Base-by-base conservation (phyloP, 805 yeast genomes). In the Starmerella floricola region DNA sequence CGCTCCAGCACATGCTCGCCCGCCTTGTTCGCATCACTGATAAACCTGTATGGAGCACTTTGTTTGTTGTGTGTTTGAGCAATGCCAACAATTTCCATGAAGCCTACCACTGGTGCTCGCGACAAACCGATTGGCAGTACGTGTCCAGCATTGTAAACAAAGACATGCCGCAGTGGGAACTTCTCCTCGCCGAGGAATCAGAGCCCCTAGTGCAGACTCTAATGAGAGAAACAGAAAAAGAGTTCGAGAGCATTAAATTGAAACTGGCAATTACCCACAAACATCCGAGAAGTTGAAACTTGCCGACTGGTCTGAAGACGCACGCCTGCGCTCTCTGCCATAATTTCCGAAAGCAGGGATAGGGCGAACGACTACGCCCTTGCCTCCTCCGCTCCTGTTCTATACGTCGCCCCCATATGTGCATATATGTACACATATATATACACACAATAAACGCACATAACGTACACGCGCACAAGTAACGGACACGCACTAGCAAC, bases 101-200 rank as follows among this genome's bases (percentile, higher is more conserved):
- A 12, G 52, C 52, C 3, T 19, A 21, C 30, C 19, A 18, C 15
- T 10, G 8, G 18, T 41, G 40, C 33, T 13, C 3, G 2, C 24
- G 19, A 2, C 8, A 5, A 2, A 8, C 4, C 3, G 41, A 40
- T 6, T 11, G 11, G 3, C 13, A 19, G 10, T 48, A 47, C 39
- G 23, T 47, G 2, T 10, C 33, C 4, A 15, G 41, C n/a, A 28
- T 48, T 8, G 31, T 31, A 3, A 37, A 18, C 11, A 17, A 23
- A 17, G 51, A 48, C 40, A 10, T 20, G 16, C 52, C 52, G 4
- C 23, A 34, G 2, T 39, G 39, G 33, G 13, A 36, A 18, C 2
- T 12, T 3, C 16, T 47, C 3, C 2, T 37, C 15, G n/a, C n/a
- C 3, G 13, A 2, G 2, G 45, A 48, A 21, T 1, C n/a, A 2